Evolutionary conservation across 2,329 filamentous ascomycete genomes (phyloP), one percentile per base, ranked within the genome.

Genomic region (Hyphodiscus sp.): DNA sequence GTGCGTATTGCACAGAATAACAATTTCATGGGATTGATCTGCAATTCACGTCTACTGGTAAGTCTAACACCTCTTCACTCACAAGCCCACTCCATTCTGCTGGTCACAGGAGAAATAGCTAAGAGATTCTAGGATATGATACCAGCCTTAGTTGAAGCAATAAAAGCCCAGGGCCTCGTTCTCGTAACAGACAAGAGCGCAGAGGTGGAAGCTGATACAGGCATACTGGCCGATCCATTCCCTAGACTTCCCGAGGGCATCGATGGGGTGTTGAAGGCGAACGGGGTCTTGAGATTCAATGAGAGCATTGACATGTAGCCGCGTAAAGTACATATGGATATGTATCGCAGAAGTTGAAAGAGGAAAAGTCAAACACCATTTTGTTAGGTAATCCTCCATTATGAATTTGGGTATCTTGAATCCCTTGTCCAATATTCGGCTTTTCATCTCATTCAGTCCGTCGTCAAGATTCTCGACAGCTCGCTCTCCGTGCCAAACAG

Each of bases 11-110:
- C 92, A 20, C 88, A 95, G 70, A 89, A 86, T 68, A 99, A 99
- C 69, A 99, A 99, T 69, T 89, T 99, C 61, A 99, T 99, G 94
- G 94, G 94, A 2, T 70, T 99, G 65, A 89, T 97, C 56, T 96
- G 91, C 72, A 91, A 86, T 62, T 92, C 89, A 30, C 82, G 87
- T 61, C 76, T 99, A 59, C 71, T 99, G 75, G 90, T 95, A 78
- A 66, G 86, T 78, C 41, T 52, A 45, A 38, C 20, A 10, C 5
- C 11, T n/a, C 11, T 10, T 38, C 11, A 15, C 33, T 38, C 33
- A 13, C 11, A 13, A 13, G 11, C 11, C 16, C 16, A 38, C 4
- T 13, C 10, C 10, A 42, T 6, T 11, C 9, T 2, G 11, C 20
- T 42, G 20, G 41, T 13, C 20, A 9, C 13, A 33, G 18, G n/a